Conservation (phyloP, 805 yeast genomes). For the Suhomyces sp. region DNA sequence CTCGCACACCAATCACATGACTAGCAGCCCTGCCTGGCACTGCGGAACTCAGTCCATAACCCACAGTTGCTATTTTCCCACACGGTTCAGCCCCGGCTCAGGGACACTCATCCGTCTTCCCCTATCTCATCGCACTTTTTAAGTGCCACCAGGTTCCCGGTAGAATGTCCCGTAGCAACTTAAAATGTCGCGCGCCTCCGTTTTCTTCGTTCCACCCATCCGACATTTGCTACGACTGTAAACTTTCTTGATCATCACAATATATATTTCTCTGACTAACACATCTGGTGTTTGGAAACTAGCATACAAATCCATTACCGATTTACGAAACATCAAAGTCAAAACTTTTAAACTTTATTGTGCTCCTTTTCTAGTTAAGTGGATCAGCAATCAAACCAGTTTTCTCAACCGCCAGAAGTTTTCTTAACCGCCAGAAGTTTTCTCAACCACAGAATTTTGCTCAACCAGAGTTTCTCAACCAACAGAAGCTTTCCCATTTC, state of each 20-base stretch:
- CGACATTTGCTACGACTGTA: neutral
- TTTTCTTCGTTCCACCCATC: neutral
- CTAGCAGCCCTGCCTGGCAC: neutral
- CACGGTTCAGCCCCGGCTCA: neutral
- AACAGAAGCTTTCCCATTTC: too few species aligned
- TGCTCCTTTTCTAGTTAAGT: too few species aligned
- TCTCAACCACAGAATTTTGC: too few species aligned
- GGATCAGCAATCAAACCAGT: too few species aligned
- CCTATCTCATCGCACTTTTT: neutral
- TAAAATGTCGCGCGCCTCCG: slow-evolving; percentile 6
- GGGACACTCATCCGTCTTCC: neutral
- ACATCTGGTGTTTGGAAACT: too few species aligned
- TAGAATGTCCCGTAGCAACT: slow-evolving; percentile 1
- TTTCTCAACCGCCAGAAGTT: too few species aligned
- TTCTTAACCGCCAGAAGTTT: too few species aligned
- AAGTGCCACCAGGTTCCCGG: neutral
- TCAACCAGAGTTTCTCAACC: too few species aligned
- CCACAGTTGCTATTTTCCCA: neutral
- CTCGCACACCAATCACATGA: too few species aligned
- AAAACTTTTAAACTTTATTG: too few species aligned
- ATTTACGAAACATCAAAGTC: too few species aligned
- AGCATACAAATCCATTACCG: too few species aligned
- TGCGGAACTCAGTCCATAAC: neutral
- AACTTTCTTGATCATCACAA: neutral
- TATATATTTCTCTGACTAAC: neutral